A percentile compares a stretch with the other conserved stretches of the same genome.
Evolutionary conservation across 179 eudicot species (phyloP).

Genomic region (Actinidia chinensis): DNA sequence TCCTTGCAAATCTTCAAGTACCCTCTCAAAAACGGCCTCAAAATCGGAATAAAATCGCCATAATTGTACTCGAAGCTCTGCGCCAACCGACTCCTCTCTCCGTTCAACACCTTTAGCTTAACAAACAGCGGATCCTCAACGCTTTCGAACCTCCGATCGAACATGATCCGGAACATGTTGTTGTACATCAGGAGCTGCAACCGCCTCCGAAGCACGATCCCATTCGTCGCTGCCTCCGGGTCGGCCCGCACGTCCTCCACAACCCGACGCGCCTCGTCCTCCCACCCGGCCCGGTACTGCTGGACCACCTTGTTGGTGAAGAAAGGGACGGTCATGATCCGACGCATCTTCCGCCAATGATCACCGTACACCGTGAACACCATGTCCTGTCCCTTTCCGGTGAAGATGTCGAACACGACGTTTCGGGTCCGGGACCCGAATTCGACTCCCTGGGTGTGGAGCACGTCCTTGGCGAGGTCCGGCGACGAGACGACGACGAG

Average conservation of each 20-base stretch:
- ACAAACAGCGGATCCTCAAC: constrained; percentile 45
- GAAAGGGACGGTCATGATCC: constrained; percentile 63
- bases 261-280: constrained; percentile 45
- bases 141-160: constrained; percentile 49
- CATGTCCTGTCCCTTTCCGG: constrained; percentile 56
- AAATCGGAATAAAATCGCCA: constrained; percentile 58
- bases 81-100: constrained; percentile 53
- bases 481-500: constrained; percentile 32
- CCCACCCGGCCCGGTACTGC: constrained; percentile 54
- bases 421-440: constrained; percentile 33
- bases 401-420: constrained; percentile 34
- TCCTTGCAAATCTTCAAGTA: constrained; percentile 49
- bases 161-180: constrained; percentile 62
- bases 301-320: constrained; percentile 66
- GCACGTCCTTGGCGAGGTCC: constrained; percentile 29
- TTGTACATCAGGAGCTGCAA: constrained; percentile 62
- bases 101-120: constrained; percentile 54
- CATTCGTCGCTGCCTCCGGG: constrained; percentile 36
- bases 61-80: constrained; percentile 67
- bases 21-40: constrained; percentile 53
- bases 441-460: constrained; percentile 37
- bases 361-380: constrained; percentile 65
- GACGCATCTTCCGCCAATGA: constrained; percentile 63
- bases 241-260: constrained; percentile 44
- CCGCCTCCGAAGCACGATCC: constrained; percentile 43